These are phyloP conservation scores for Crinitomyces ghanaensis DNA, from an alignment of 805 yeast genomes.

Conservation along the genomic window DNA sequence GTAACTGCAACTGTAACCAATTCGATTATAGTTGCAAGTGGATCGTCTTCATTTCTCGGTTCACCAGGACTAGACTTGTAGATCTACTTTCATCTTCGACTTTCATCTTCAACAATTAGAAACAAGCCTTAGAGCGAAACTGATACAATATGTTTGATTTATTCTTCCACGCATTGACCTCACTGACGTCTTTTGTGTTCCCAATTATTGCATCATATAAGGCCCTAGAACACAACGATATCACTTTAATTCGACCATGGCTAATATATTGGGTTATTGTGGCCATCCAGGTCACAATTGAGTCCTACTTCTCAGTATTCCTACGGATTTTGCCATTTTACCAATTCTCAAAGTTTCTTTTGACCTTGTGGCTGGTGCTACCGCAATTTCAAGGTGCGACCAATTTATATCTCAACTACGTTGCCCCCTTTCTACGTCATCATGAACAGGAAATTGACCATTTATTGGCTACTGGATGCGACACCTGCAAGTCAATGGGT, in stretches of 20 bases:
- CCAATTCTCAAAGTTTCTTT: slow-evolving; percentile 34
- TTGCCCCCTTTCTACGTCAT: slow-evolving; percentile 30
- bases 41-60: too few species aligned
- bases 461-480: slow-evolving; percentile 14
- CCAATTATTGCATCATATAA: slow-evolving; percentile 52
- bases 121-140: too few species aligned
- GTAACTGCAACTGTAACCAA: too few species aligned
- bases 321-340: slow-evolving; percentile 44
- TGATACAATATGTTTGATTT: too few species aligned
- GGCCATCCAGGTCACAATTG: slow-evolving; percentile 31
- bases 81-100: too few species aligned
- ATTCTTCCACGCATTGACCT: too few species aligned
- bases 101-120: too few species aligned
- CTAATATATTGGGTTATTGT: slow-evolving; percentile 58
- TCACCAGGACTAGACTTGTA: too few species aligned
- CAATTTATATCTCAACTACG: slow-evolving; percentile 27
- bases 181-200: slow-evolving; percentile 36
- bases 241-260: slow-evolving; percentile 33
- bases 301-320: slow-evolving; percentile 35
- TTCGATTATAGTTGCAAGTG: too few species aligned
- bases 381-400: slow-evolving; percentile 40
- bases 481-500: slow-evolving; percentile 12
- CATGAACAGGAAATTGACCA: slow-evolving; percentile 29
- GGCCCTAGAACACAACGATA: slow-evolving; percentile 38
- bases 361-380: slow-evolving; percentile 51